A percentile compares a stretch with the other conserved stretches of the same genome.
Conservation (phyloP, 768 basidiomycete species). For the Lactarius deliciosus region DNA sequence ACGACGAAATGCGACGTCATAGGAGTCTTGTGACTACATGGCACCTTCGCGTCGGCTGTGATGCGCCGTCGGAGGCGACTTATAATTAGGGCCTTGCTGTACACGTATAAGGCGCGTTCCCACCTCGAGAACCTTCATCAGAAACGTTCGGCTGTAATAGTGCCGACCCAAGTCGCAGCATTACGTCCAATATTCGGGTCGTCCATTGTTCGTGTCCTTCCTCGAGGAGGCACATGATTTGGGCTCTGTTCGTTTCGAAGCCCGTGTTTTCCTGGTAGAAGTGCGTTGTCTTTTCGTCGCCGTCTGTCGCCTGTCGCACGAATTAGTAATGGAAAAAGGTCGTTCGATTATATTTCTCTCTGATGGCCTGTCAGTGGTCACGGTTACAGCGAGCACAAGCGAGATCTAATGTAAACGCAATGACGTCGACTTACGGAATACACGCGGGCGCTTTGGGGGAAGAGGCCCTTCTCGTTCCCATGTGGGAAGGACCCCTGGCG, state of each 20-base stretch:
- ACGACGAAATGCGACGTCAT: conserved; percentile 2
- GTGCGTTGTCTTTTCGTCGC: background rate
- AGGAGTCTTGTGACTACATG: background rate
- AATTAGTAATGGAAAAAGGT: background rate
- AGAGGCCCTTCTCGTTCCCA: background rate
- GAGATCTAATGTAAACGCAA: background rate
- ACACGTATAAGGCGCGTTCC: conserved; percentile 5
- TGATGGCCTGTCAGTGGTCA: background rate
- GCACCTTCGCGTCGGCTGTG: background rate
- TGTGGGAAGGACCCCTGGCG: background rate
- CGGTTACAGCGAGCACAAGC: conserved; percentile 1
- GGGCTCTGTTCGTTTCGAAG: conserved; percentile 10
- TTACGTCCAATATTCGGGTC: conserved; percentile 6
- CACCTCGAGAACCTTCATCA: background rate
- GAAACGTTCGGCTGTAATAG: background rate
- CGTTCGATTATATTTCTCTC: background rate
- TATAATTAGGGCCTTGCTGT: background rate
- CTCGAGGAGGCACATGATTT: background rate
- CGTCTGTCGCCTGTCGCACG: background rate
- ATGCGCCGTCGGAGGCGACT: background rate
- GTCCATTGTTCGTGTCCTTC: background rate
- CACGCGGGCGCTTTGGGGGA: background rate
- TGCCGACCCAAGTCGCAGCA: background rate
- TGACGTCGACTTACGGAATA: conserved; percentile 14
- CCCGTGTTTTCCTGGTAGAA: background rate